phyloP scores from a whole-genome alignment of 768 basidiomycete genomes.

The Clathrus columnatus region DNA sequence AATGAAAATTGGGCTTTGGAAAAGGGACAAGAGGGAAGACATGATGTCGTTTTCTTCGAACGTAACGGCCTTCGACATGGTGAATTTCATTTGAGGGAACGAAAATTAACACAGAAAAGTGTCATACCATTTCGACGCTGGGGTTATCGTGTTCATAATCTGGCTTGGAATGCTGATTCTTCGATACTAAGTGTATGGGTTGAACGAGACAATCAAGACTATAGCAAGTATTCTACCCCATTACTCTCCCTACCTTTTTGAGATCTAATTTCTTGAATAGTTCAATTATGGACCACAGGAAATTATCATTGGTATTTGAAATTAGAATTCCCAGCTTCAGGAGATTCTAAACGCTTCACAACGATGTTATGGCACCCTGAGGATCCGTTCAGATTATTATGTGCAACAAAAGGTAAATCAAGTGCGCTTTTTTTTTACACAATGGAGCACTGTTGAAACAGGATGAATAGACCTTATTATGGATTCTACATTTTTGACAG shows the following conservation, averaged over 20 bases:
- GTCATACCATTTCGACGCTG: constrained; percentile 31
- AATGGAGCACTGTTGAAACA: background rate
- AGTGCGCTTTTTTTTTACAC: background rate
- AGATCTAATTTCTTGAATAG: constrained; percentile 27
- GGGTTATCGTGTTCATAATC: constrained; percentile 65
- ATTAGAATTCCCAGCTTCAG: constrained; percentile 60
- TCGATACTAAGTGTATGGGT: constrained; percentile 81
- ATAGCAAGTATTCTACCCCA: constrained; percentile 41
- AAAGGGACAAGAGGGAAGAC: constrained; percentile 52
- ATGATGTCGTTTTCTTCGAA: constrained; percentile 92
- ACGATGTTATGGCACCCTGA: constrained; percentile 87
- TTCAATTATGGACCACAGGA: constrained; percentile 89
- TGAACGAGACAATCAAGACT: constrained; percentile 55
- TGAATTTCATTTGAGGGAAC: constrained; percentile 62
- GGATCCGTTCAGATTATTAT: constrained; percentile 48
- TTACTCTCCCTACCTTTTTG: background rate
- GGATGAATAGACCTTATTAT: constrained; percentile 1
- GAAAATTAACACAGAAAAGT: constrained; percentile 18
- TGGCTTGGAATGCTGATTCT: constrained; percentile 86
- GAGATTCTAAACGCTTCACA: constrained; percentile 48
- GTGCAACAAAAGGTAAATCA: constrained; percentile 59
- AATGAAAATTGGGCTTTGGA: constrained; percentile 46
- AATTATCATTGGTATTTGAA: constrained; percentile 99
- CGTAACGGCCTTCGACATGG: constrained; percentile 89
- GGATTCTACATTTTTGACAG: background rate